Percentiles rank a stretch among this genome's conserved stretches.
These are phyloP conservation scores for Tolypocladium endophyticum DNA, from an alignment of 2,329 filamentous ascomycete genomes.

Conservation along the genomic window DNA sequence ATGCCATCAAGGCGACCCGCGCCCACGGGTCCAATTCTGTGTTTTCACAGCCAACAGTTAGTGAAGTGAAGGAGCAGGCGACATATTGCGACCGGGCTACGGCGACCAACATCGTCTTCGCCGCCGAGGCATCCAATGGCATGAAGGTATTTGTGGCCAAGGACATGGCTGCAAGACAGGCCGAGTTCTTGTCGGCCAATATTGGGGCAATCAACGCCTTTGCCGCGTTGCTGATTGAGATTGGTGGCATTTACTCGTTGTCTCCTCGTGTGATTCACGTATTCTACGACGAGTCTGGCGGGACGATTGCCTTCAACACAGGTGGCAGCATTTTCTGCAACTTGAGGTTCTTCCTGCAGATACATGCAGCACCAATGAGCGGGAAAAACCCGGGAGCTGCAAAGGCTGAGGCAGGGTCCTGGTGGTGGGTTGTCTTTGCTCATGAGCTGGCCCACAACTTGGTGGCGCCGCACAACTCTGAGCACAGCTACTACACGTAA, in stretches of 20 bases:
- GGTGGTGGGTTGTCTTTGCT: conserved; percentile 94
- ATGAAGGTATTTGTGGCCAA: conserved; percentile 65
- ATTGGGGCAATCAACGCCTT: conserved; percentile 57
- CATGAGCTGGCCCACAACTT: conserved; percentile 96
- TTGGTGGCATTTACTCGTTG: conserved; percentile 64
- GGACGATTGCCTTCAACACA: conserved; percentile 87
- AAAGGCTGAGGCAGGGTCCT: conserved; percentile 60
- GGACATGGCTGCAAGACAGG: conserved; percentile 33
- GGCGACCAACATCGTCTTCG: conserved; percentile 61
- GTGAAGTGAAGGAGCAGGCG: conserved; percentile 67
- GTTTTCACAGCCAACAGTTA: conserved; percentile 63
- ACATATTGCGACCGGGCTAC: conserved; percentile 77
- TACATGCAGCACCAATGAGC: conserved; percentile 51
- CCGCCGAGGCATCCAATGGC: conserved; percentile 58
- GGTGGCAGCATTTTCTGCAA: conserved; percentile 90
- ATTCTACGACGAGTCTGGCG: conserved; percentile 70
- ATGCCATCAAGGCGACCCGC: conserved; percentile 68
- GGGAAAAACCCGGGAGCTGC: conserved; percentile 26
- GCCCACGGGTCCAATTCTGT: conserved; percentile 63
- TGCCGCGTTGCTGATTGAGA: conserved; percentile 55
- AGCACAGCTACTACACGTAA: conserved; percentile 75
- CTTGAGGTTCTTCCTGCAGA: conserved; percentile 70
- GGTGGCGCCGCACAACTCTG: conserved; percentile 63
- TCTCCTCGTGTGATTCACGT: conserved; percentile 63
- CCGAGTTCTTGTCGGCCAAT: conserved; percentile 50